These are phyloP conservation scores for Chalciporus sphaerocephalus DNA, from an alignment of 768 basidiomycete species.

Conservation along the genomic window DNA sequence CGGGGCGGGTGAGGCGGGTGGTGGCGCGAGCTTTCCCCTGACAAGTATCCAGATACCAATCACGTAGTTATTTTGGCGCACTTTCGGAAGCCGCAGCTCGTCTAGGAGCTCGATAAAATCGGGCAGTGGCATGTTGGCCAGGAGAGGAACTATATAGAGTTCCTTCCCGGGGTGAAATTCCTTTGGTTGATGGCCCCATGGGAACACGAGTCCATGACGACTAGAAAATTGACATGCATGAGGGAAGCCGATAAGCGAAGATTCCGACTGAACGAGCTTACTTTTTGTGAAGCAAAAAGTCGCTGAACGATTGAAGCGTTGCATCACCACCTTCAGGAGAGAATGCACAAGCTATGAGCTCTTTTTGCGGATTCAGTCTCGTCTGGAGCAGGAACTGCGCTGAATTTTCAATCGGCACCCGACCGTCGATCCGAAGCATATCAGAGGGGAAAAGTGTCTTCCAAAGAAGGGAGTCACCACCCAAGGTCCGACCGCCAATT, in stretches of 20 bases:
- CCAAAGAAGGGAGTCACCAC: conserved; percentile 62
- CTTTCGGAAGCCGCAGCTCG: conserved; percentile 62
- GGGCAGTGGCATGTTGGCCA: conserved; percentile 61
- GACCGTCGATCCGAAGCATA: conserved; percentile 73
- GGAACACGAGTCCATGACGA: conserved; percentile 82
- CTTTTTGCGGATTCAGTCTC: conserved; percentile 70
- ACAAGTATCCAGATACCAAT: conserved; percentile 83
- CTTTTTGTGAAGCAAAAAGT: conserved; percentile 71
- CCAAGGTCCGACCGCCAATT: conserved; percentile 67
- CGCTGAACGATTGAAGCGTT: conserved; percentile 57
- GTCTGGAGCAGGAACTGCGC: conserved; percentile 75
- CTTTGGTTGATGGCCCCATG: conserved; percentile 75
- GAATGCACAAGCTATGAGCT: conserved; percentile 75
- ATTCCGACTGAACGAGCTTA: conserved; percentile 34
- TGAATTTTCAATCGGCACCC: conserved; percentile 74
- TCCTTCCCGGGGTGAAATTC: conserved; percentile 78
- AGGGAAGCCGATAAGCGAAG: conserved; percentile 8
- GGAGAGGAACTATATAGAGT: conserved; percentile 78
- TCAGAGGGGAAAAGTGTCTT: conserved; percentile 68
- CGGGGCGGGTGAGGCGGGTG: conserved; percentile 26
- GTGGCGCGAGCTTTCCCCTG: conserved; percentile 69
- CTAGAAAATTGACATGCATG: conserved; percentile 36
- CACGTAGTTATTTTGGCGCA: conserved; percentile 60
- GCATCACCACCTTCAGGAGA: conserved; percentile 45
- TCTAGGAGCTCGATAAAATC: conserved; percentile 85